These are phyloP conservation scores for Trametes cingulata DNA, from an alignment of 768 basidiomycete genomes.

Conservation along the genomic window DNA sequence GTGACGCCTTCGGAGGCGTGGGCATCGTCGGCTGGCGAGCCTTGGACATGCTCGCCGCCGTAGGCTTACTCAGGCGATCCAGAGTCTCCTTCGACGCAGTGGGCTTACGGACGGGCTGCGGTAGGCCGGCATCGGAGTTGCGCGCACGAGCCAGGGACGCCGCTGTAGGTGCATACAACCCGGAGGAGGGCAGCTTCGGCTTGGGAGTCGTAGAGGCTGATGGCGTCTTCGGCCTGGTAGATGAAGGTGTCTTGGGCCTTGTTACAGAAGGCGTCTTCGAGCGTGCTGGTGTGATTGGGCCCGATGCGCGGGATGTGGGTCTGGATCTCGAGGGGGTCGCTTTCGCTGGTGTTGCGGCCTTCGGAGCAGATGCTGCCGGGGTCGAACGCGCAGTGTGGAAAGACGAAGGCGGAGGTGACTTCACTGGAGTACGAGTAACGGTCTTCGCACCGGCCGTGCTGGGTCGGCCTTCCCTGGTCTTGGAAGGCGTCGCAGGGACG, in stretches of 20 bases:
- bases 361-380: slow-evolving; percentile 24
- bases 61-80: slow-evolving; percentile 79
- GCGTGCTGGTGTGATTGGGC: slow-evolving; percentile 29
- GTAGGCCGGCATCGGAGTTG: slow-evolving; percentile 47
- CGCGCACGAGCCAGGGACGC: slow-evolving; percentile 76
- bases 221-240: slow-evolving; percentile 26
- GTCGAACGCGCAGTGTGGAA: slow-evolving; percentile 21
- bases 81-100: slow-evolving; percentile 53
- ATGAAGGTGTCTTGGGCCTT: slow-evolving; percentile 32
- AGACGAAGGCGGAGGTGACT: slow-evolving; percentile 30
- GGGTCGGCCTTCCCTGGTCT: slow-evolving; percentile 25
- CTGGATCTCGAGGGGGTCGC: slow-evolving; percentile 34
- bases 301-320: slow-evolving; percentile 39
- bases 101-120: slow-evolving; percentile 55
- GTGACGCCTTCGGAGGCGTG: slow-evolving; percentile 15
- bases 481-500: slow-evolving; percentile 22
- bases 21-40: slow-evolving; percentile 40
- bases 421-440: slow-evolving; percentile 27
- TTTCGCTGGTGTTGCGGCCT: slow-evolving; percentile 22
- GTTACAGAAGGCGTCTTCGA: slow-evolving; percentile 31
- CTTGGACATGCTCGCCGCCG: slow-evolving; percentile 72
- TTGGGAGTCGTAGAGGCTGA: slow-evolving; percentile 28
- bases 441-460: slow-evolving; percentile 22
- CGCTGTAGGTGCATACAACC: slow-evolving; percentile 80
- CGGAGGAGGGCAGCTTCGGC: slow-evolving; percentile 62